Evolutionary conservation across 768 basidiomycete species (phyloP).

Genomic region (Mycena sanguinolenta): DNA sequence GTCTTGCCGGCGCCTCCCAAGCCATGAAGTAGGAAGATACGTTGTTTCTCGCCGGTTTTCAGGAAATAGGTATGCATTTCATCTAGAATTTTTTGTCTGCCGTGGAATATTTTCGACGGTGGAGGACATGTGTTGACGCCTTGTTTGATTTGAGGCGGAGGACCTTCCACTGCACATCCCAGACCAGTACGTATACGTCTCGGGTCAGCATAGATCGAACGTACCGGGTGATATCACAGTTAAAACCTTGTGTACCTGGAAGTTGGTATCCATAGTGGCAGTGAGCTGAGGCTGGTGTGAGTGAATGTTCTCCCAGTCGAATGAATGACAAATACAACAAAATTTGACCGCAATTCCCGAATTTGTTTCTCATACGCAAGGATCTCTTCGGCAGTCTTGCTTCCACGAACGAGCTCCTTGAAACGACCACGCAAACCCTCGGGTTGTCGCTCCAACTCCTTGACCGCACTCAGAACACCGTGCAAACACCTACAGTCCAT

Average conservation of each 20-base stretch:
- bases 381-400: background rate
- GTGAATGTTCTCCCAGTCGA: background rate
- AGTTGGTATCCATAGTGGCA: conserved; percentile 7
- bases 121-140: background rate
- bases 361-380: background rate
- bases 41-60: background rate
- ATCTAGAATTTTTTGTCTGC: background rate
- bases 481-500: background rate
- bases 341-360: background rate
- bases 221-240: conserved; percentile 10
- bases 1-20: conserved; percentile 9
- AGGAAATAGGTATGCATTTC: background rate
- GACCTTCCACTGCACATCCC: background rate
- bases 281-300: background rate
- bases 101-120: conserved; percentile 3
- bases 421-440: background rate
- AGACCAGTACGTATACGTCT: background rate
- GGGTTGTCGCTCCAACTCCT: background rate
- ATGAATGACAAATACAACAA: background rate
- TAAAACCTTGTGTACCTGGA: conserved; percentile 9
- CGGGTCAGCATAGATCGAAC: background rate
- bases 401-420: background rate
- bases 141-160: background rate
- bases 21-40: background rate
- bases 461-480: background rate